Evolutionary conservation across 176 grass and related monocot species (phyloP).

Genomic region (Pontederia paniculata): DNA sequence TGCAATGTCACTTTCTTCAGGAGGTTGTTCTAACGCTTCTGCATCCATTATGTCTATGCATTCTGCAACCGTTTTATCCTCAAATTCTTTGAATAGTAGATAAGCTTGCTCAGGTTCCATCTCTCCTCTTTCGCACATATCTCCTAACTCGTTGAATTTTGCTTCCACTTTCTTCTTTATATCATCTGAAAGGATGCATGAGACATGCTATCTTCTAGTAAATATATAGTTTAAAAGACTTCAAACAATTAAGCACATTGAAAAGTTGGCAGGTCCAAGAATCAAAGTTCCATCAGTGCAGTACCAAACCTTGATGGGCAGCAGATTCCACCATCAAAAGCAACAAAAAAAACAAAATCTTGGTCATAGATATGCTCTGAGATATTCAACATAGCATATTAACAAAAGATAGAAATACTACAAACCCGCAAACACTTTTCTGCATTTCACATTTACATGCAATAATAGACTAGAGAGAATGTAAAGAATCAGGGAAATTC

Average conservation of each 20-base stretch:
- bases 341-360: conserved; percentile 10
- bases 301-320: too few species aligned
- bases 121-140: conserved; percentile 65
- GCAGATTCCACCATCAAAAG: too few species aligned
- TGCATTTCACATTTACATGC: too few species aligned
- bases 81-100: conserved; percentile 82
- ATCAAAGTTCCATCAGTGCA: conserved; percentile 1
- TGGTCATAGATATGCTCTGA: background rate
- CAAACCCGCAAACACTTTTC: too few species aligned
- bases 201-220: too few species aligned
- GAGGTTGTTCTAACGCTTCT: conserved; percentile 16
- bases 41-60: conserved; percentile 47
- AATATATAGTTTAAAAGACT: too few species aligned
- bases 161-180: conserved; percentile 80
- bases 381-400: background rate
- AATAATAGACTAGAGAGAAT: too few species aligned
- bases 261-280: conserved; percentile 8
- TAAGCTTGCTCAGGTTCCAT: conserved; percentile 78
- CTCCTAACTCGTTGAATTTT: conserved; percentile 76
- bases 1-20: conserved; percentile 30
- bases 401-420: background rate
- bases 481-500: too few species aligned
- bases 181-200: conserved; percentile 43
- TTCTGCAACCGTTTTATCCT: conserved; percentile 61
- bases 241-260: background rate